phyloP scores from a whole-genome alignment of 768 basidiomycete species.

The Kwoniella heveanensis region DNA sequence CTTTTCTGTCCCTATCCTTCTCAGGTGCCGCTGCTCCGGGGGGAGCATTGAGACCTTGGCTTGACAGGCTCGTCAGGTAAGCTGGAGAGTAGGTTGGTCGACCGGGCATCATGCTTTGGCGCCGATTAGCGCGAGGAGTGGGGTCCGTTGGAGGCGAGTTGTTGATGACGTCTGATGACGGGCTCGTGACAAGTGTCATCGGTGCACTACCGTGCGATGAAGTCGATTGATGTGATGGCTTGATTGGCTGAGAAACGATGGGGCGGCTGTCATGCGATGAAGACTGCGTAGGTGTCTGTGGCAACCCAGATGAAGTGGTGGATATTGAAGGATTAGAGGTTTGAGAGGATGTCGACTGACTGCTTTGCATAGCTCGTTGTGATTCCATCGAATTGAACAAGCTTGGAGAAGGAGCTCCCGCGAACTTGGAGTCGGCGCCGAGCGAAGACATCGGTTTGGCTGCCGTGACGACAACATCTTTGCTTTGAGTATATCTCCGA shows the following conservation, averaged over 20 bases:
- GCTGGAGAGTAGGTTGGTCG: constrained; percentile 36
- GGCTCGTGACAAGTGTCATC: constrained; percentile 69
- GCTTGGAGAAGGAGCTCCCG: constrained; percentile 44
- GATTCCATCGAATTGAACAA: constrained; percentile 45
- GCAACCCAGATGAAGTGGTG: constrained; percentile 7
- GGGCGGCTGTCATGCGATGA: constrained; percentile 5
- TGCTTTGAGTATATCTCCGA: constrained; percentile 29
- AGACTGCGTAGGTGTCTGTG: constrained; percentile 20
- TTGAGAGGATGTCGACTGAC: constrained; percentile 40
- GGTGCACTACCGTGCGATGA: constrained; percentile 54
- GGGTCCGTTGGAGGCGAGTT: constrained; percentile 51
- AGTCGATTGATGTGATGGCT: constrained; percentile 8
- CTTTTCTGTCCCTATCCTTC: constrained; percentile 74
- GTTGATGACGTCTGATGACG: constrained; percentile 61
- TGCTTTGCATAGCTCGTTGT: constrained; percentile 42
- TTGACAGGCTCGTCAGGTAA: constrained; percentile 42
- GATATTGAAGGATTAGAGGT: constrained; percentile 19
- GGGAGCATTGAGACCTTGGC: constrained; percentile 36
- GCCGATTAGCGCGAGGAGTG: constrained; percentile 34
- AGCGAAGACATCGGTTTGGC: constrained; percentile 37
- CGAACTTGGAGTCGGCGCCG: constrained; percentile 34
- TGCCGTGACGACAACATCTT: constrained; percentile 46
- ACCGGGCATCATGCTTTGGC: constrained; percentile 49
- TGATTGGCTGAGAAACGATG: background rate
- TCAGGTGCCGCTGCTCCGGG: constrained; percentile 18